Evolutionary conservation across 108 stramenopile species (phyloP), one percentile per base, ranked within the genome.

Genomic region (Skeletonema costatum): DNA sequence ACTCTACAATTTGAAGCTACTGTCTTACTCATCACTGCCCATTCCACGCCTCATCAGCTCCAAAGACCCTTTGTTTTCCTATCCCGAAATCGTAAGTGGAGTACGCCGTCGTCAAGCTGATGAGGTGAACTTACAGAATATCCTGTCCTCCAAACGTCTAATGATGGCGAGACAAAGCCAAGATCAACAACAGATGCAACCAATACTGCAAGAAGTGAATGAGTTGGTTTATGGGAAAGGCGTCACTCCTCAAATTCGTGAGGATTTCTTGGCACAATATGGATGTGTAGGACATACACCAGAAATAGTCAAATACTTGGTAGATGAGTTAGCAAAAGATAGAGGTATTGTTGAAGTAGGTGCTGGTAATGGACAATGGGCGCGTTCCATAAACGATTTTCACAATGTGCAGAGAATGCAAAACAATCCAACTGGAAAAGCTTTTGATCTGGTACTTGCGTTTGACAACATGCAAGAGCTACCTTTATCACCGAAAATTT

Each of bases 291-390:
- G 87, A 10, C 90, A 80, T 74, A 95, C 78, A 19, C 71, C 84
- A n/a, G 83, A 82, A 32, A 81, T 88, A 16, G 21, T 95, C 5
- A 48, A 88, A 5, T 76, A 73, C 61, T 39, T 85, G 31, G 53
- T 90, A 33, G 44, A 81, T 11, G 77, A 86, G 4, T 32, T 83
- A 30, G 85, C 71, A 33, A 85, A 50, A 10, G 44, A 64, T 16
- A 80, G 91, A 60, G 93, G 93, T 9, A 74, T 95, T 16, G 85
- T 95, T n/a, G 94, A 95, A 72, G 78, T 95, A 51, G 94, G 94
- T 51, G 90, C 92, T 0, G 94, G 94, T 16, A 87, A 93, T 76
- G 94, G 94, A 19, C 94, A 94, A 80, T 94, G 93, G 93, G 81
- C 87, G 10, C 66, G 89, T 33, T 90, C 85, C 19, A 60, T 92